Percentiles rank a stretch among this genome's conserved stretches.
phyloP scores from a whole-genome alignment of 495 filamentous ascomycete species.

The Aspergillus panamensis region DNA sequence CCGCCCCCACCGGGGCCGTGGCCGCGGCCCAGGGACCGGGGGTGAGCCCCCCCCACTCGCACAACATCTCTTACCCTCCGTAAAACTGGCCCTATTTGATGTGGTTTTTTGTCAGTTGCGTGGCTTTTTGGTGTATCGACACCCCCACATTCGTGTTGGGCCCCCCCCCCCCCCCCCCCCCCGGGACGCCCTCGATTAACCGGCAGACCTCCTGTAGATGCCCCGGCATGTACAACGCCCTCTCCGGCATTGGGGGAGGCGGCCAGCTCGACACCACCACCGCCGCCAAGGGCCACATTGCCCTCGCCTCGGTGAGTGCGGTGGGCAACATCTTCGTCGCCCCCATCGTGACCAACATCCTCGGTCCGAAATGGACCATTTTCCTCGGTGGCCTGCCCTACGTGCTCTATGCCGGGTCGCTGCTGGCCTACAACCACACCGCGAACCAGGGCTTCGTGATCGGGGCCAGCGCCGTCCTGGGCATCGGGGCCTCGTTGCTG shows the following conservation, averaged over 20 bases:
- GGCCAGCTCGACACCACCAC: slow-evolving; percentile 42
- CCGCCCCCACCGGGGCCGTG: neutral
- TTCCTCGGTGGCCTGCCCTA: slow-evolving; percentile 38
- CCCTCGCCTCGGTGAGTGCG: slow-evolving; percentile 48
- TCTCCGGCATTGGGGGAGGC: slow-evolving; percentile 52
- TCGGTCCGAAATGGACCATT: neutral
- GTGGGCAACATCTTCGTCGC: neutral
- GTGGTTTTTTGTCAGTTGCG: neutral
- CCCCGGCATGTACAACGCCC: slow-evolving; percentile 76
- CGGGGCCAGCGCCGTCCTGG: slow-evolving; percentile 53
- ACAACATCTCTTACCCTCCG: neutral
- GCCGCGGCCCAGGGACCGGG: no score
- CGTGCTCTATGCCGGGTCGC: slow-evolving; percentile 42
- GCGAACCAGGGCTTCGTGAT: slow-evolving; percentile 70
- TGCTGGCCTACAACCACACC: slow-evolving; percentile 63
- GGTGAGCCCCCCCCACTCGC: neutral
- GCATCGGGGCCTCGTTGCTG: slow-evolving; percentile 47
- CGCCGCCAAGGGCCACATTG: slow-evolving; percentile 35
- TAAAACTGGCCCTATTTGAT: neutral
- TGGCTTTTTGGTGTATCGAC: neutral
- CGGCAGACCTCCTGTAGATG: slow-evolving; percentile 42
- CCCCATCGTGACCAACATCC: neutral
- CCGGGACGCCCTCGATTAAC: neutral
- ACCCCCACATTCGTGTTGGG: neutral
- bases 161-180: no score